Evolutionary conservation across 192 early-diverging fungal genomes (phyloP), one percentile per base, ranked within the genome.

Genomic region (Allomyces arbusculus): DNA sequence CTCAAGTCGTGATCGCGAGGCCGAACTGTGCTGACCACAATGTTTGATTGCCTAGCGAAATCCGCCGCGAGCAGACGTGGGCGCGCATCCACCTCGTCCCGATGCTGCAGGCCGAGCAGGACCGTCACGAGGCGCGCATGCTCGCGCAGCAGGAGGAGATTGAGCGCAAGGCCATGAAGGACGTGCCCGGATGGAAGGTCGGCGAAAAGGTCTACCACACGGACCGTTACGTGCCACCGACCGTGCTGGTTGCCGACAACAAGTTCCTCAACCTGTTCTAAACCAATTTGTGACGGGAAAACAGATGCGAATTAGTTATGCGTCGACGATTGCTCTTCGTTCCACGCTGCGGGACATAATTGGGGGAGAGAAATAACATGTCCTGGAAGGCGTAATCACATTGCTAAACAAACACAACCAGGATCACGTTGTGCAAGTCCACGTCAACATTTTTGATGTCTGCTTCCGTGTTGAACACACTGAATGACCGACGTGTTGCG

Each of bases 21-120:
- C 8, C n/a, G n/a, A 10, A 63, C 33, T 55, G 14, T 28, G 72
- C 23, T 62, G 23, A 62, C 10, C 33, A 44, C 24, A 16, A 22
- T 63, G 65, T 16, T 62, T 43, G 55, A 63, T 62, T 65, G 1
- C 40, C 0, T 3, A 91, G 93, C 62, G 95, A 98, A 70, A 77
- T 93, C 24, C 82, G 87, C 50, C 85, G 95, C 67, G 93, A 96
- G 75, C 91, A 94, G 68, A 79, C 85, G 14, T 98, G 95, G 95
- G 75, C 86, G 63, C 86, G 95, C 61, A 91, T 98, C 69, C 80
- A 92, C 80, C 77, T 98, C 22, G 78, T 91, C 22, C 95, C 95
- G 3, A 67, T 95, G 67, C 81, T 96, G 28, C 86, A 91, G 71
- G 93, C 95, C 45, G 95, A 98, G 79, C 79, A 83, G 6, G 95